Base-by-base conservation (phyloP, 2,329 filamentous ascomycete species). In the Cercospora janseana region DNA sequence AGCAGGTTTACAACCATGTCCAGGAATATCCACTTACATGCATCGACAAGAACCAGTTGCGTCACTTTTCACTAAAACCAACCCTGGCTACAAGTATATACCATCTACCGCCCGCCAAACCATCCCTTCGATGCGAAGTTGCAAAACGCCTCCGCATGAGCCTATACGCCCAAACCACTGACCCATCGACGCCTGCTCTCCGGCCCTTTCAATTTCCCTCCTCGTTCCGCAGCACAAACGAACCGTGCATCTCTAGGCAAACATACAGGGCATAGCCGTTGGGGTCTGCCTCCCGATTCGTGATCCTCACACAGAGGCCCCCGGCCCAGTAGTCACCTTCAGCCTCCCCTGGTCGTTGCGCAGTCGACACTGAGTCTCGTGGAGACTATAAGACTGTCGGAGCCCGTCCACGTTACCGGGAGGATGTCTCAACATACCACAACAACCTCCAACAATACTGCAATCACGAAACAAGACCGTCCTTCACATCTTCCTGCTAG, bases 1-100 rank as follows among this genome's bases (percentile, higher is more conserved):
- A 47, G 23, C 44, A 47, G 44, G 44, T 47, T 47, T 47, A 21
- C 44, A 40, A 47, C 44, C 44, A 37, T 38, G 44, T 34, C 44
- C 44, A 15, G 31, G 44, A 18, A 47, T 47, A 12, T 34, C 18
- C 34, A 38, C 23, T 26, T n/a, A n/a, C 32, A 10, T 35, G 32
- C 31, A 46, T 46, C 24, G 18, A 41, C 21, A 16, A 27, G 35
- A 40, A 40, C 16, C 32, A 37, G 32, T 40, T 47, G 44, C 44
- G 44, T 47, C 44, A 47, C 32, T 40, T 13, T 26, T 23, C 35
- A 40, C 34, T 12, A 21, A n/a, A 21, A 16, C 31, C n/a, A 10
- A 15, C 24, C 24, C 16, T 21, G 23, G 21, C 44, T 29, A 47
- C 44, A 38, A 29, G 44, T 47, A 47, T 40, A 47, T 47, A 40